phyloP scores from a whole-genome alignment of 2,329 filamentous ascomycete species.

The Curvularia eragrostidis region DNA sequence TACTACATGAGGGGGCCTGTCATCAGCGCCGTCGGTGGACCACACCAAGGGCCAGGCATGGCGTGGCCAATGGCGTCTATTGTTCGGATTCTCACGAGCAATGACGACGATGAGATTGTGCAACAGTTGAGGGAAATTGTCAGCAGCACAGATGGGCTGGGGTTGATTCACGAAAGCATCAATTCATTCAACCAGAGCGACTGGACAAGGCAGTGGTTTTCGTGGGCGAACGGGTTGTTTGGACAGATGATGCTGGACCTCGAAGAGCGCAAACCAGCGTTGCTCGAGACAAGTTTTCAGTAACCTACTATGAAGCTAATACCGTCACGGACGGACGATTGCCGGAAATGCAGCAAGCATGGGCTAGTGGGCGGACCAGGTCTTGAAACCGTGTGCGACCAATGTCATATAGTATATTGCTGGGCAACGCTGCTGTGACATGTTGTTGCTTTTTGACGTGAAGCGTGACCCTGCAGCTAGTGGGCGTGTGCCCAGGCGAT shows the following conservation, averaged over 20 bases:
- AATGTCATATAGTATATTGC: constrained; percentile 2
- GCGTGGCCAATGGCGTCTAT: constrained; percentile 62
- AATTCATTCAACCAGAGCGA: constrained; percentile 55
- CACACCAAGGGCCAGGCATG: constrained; percentile 55
- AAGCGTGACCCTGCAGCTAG: constrained; percentile 2
- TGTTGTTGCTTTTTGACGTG: constrained; percentile 8
- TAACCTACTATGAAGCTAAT: constrained; percentile 17
- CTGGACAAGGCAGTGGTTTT: constrained; percentile 60
- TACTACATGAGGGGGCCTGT: constrained; percentile 60
- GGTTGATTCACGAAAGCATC: constrained; percentile 61
- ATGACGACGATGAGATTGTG: constrained; percentile 56
- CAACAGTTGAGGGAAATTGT: constrained; percentile 55
- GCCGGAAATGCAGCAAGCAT: constrained; percentile 7
- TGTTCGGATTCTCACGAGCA: constrained; percentile 58
- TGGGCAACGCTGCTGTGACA: constrained; percentile 7
- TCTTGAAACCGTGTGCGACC: constrained; percentile 7
- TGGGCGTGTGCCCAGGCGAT: background rate
- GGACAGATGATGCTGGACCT: constrained; percentile 59
- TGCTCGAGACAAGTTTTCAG: constrained; percentile 55
- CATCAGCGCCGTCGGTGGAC: constrained; percentile 57
- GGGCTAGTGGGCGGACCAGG: constrained; percentile 4
- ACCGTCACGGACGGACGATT: constrained; percentile 1
- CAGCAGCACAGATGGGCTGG: constrained; percentile 56
- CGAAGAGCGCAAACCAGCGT: constrained; percentile 52
- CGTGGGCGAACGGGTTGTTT: constrained; percentile 61